These are phyloP conservation scores for Lodderomyces beijingensis DNA, from an alignment of 1,139 yeast species.

Conservation along the genomic window DNA sequence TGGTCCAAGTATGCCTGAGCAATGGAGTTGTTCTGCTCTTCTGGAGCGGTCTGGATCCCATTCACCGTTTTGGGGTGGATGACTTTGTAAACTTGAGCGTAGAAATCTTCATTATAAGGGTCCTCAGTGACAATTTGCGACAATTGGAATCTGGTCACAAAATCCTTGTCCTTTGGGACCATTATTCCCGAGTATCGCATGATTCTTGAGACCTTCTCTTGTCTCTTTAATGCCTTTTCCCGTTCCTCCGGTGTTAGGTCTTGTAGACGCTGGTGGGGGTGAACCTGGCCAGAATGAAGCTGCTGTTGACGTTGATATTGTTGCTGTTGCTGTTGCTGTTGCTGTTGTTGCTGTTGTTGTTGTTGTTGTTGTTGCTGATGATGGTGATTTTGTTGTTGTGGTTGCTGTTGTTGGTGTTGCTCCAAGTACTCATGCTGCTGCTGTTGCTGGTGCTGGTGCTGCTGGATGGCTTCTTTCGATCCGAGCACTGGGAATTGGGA, in stretches of 20 bases:
- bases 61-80: slow-evolving; percentile 57
- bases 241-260: slow-evolving; percentile 45
- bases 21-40: slow-evolving; percentile 52
- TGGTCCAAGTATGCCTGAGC: slow-evolving; percentile 95
- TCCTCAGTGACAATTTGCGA: slow-evolving; percentile 96
- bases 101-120: slow-evolving; percentile 95
- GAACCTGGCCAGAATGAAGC: slow-evolving; percentile 8
- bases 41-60: slow-evolving; percentile 35
- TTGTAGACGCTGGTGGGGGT: slow-evolving; percentile 18
- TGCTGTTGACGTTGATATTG: slow-evolving; percentile 10
- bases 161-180: slow-evolving; percentile 96
- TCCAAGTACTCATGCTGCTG: slow-evolving; percentile 11
- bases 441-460: slow-evolving; percentile 6
- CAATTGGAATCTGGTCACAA: slow-evolving; percentile 87
- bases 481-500: slow-evolving; percentile 52
- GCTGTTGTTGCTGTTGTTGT: slow-evolving; percentile 13
- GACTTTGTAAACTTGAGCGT: slow-evolving; percentile 89
- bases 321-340: slow-evolving; percentile 13
- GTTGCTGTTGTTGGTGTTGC: slow-evolving; percentile 12
- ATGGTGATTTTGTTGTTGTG: slow-evolving; percentile 11
- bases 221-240: slow-evolving; percentile 61
- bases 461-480: slow-evolving; percentile 23
- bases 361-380: slow-evolving; percentile 9
- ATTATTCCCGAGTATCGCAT: slow-evolving; percentile 85
- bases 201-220: slow-evolving; percentile 74